Conservation (phyloP, 75 land plant species). For the Selaginella tamariscina region DNA sequence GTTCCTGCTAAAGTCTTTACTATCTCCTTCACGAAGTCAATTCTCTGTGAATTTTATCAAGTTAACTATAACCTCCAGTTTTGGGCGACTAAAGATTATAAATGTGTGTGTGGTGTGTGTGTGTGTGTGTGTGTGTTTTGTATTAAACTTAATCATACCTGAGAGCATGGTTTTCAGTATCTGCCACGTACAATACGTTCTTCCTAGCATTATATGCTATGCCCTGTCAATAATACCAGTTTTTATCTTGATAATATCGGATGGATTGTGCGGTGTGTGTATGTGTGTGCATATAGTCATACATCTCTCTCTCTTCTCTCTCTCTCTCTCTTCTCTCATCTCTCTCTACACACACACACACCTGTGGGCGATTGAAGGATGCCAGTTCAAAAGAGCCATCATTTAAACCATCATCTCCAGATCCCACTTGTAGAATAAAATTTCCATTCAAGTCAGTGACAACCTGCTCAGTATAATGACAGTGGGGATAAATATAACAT, state of each 20-base stretch:
- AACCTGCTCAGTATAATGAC: constrained; percentile 34
- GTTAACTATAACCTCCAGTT: too few species aligned
- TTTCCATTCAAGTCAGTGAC: constrained; percentile 79
- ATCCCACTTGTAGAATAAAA: constrained; percentile 75
- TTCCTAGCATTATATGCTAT: constrained; percentile 79
- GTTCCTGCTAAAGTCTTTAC: constrained; percentile 90
- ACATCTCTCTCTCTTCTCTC: background rate
- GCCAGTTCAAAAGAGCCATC: constrained; percentile 87
- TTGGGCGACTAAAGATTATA: too few species aligned
- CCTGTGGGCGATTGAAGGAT: constrained; percentile 90
- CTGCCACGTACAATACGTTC: constrained; percentile 89
- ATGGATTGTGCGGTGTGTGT: too few species aligned
- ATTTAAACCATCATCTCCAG: constrained; percentile 61
- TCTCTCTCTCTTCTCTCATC: background rate
- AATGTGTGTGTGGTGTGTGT: too few species aligned
- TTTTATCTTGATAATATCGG: too few species aligned
- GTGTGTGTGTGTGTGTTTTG: too few species aligned
- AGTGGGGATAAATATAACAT: background rate
- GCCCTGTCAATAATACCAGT: constrained; percentile 71
- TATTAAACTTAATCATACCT: constrained; percentile 34
- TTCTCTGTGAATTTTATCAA: constrained; percentile 46
- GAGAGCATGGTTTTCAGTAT: constrained; percentile 96
- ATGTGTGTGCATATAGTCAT: background rate
- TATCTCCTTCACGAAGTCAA: constrained; percentile 76
- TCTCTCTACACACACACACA: constrained; percentile 12